These are phyloP conservation scores for Phyllostachys edulis DNA, from an alignment of 176 grass and related monocot genomes.

Conservation along the genomic window DNA sequence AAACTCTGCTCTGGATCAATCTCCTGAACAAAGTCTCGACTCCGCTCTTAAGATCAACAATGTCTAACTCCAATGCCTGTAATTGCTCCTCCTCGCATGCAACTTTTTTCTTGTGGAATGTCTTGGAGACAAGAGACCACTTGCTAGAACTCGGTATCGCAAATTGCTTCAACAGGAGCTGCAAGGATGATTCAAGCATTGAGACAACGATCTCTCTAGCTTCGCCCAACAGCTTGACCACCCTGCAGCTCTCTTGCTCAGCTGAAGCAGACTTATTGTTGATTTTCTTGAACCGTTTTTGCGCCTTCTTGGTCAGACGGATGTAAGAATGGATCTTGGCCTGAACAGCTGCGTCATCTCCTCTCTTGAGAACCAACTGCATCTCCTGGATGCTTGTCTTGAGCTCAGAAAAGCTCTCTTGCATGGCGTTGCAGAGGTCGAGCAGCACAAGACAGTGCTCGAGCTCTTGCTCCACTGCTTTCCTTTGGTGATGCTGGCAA, in stretches of 20 bases:
- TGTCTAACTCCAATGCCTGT: constrained; percentile 4
- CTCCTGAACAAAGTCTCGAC: constrained; percentile 11
- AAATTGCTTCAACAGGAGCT: background rate
- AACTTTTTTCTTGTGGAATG: constrained; percentile 8
- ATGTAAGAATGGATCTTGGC: background rate
- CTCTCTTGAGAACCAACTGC: constrained; percentile 1
- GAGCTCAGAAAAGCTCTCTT: constrained; percentile 14
- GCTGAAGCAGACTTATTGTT: background rate
- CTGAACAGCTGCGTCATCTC: too few species aligned
- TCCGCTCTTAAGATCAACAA: background rate
- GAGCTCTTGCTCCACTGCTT: constrained; percentile 38
- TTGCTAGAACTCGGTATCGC: background rate
- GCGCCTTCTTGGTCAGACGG: background rate
- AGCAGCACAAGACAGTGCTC: constrained; percentile 35
- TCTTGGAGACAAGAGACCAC: constrained; percentile 31
- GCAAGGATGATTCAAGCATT: background rate
- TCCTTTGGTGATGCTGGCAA: constrained; percentile 26
- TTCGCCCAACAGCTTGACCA: background rate
- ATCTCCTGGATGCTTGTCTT: constrained; percentile 21
- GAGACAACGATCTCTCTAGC: background rate
- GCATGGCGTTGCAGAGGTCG: constrained; percentile 24
- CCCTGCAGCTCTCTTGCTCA: background rate
- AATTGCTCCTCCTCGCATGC: background rate
- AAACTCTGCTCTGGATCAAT: constrained; percentile 34
- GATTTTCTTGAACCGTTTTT: constrained; percentile 32